phyloP scores from a whole-genome alignment of 192 early-diverging fungal species.

The Coemansia sp. region DNA sequence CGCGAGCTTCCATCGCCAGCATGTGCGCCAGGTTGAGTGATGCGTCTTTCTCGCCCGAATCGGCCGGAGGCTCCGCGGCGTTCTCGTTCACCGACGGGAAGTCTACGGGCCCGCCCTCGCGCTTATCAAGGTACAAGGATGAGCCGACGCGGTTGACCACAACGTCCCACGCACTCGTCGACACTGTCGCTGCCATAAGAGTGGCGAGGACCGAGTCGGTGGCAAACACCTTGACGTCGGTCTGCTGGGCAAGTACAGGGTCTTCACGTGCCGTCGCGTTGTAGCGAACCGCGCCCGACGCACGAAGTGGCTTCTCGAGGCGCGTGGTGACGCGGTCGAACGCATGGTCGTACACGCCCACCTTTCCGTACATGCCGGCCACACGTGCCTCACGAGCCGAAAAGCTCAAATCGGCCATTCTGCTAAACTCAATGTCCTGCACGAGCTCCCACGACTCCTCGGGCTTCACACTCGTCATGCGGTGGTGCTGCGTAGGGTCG shows the following conservation, averaged over 20 bases:
- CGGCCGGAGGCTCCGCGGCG: constrained; percentile 85
- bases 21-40: constrained; percentile 80
- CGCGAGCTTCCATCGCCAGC: constrained; percentile 84
- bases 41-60: constrained; percentile 77
- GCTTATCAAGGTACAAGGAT: constrained; percentile 89
- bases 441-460: constrained; percentile 86
- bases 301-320: constrained; percentile 70
- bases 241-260: constrained; percentile 62
- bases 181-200: constrained; percentile 88
- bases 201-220: constrained; percentile 88
- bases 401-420: constrained; percentile 81
- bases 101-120: constrained; percentile 78
- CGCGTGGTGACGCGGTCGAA: constrained; percentile 85
- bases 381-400: constrained; percentile 75
- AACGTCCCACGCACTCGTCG: constrained; percentile 95
- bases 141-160: constrained; percentile 80
- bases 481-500: constrained; percentile 68
- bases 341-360: constrained; percentile 73
- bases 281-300: constrained; percentile 64
- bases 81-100: constrained; percentile 95
- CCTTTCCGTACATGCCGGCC: constrained; percentile 75
- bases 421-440: constrained; percentile 92
- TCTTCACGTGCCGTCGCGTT: constrained; percentile 87
- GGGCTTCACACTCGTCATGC: constrained; percentile 85
- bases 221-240: constrained; percentile 72